Evolutionary conservation across 2,329 filamentous ascomycete species (phyloP), one percentile per base, ranked within the genome.

Genomic region (Cladosporium colombiae): DNA sequence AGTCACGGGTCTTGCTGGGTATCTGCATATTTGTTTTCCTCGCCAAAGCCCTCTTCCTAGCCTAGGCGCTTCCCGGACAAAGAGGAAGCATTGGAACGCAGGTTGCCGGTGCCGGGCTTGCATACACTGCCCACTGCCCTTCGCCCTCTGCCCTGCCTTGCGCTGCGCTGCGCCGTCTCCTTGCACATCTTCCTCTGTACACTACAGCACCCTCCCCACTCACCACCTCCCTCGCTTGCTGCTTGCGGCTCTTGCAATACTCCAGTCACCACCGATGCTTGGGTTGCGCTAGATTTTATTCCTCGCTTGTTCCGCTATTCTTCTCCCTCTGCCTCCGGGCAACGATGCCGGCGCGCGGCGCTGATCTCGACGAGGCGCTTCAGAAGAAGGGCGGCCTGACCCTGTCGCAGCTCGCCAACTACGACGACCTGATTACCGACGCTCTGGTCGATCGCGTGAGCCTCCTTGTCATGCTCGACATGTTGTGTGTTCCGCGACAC

Each of bases 381-480:
- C 70, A 81, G 68, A 86, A 90, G 79, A 90, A 85, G 81, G 88
- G 90, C 75, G 87, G 88, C 68, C 84, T 99, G 73, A 97, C 93
- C 8, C 84, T 98, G 72, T 88, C 89, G 67, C 93, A 96, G 83
- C 82, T 99, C 74, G 90, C 93, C 35, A 90, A 90, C 59, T 98
- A 98, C 82, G 95, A 99, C 81, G 95, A 99, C 79, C 89, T 98
- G 70, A 84, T 96, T 68, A 99, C 95, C 8, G 95, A 99, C 85
- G 91, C 92, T 71, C 88, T 99, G 62, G 89, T 99, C 68, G 95
- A 99, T 80, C 92, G 94, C 81, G 94, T 97, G 85, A 80, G 91
- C 85, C 57, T 53, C 5, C 11, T 44, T 52, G 27, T 29, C 46
- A 8, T 11, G 18, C 27, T 53, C 3, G 52, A 5, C 16, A 8